A percentile compares a stretch with the other conserved stretches of the same genome.
Conservation (phyloP, 345 rosid species). For the Ceriops tagal region DNA sequence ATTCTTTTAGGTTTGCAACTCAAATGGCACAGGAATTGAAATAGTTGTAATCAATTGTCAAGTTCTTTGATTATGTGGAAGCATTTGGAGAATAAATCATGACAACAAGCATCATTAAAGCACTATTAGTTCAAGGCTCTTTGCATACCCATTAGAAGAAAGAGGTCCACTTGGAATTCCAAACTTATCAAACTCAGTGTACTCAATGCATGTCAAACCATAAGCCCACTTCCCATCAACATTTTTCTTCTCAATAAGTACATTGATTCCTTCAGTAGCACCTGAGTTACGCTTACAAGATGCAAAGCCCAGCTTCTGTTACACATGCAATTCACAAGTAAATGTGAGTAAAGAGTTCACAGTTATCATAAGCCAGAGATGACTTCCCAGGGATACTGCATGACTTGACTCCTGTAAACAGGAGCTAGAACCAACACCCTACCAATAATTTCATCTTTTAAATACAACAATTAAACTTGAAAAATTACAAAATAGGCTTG, state of each 20-base stretch:
- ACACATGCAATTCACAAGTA: slow-evolving; percentile 15
- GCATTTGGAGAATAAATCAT: background rate
- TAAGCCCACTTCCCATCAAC: slow-evolving; percentile 84
- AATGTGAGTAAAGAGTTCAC: background rate
- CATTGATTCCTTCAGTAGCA: slow-evolving; percentile 87
- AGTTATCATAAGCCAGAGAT: background rate
- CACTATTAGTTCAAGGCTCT: background rate
- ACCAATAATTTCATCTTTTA: background rate
- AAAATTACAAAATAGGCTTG: background rate
- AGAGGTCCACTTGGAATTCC: slow-evolving; percentile 43
- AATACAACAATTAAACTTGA: background rate
- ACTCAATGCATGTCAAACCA: slow-evolving; percentile 92
- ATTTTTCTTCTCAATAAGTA: slow-evolving; percentile 76
- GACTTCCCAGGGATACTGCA: background rate
- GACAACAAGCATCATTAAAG: background rate
- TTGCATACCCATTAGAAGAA: slow-evolving; percentile 42
- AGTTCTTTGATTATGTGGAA: too few relatives aligned
- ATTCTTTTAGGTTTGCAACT: too few relatives aligned
- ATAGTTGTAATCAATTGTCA: too few relatives aligned
- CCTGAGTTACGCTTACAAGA: slow-evolving; percentile 78
- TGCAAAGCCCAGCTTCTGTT: slow-evolving; percentile 89
- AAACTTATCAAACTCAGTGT: slow-evolving; percentile 81
- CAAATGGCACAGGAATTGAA: too few relatives aligned
- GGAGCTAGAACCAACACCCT: background rate
- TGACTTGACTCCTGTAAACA: background rate